phyloP scores from a whole-genome alignment of 2,329 filamentous ascomycete genomes.

The Elsinoe australis region DNA sequence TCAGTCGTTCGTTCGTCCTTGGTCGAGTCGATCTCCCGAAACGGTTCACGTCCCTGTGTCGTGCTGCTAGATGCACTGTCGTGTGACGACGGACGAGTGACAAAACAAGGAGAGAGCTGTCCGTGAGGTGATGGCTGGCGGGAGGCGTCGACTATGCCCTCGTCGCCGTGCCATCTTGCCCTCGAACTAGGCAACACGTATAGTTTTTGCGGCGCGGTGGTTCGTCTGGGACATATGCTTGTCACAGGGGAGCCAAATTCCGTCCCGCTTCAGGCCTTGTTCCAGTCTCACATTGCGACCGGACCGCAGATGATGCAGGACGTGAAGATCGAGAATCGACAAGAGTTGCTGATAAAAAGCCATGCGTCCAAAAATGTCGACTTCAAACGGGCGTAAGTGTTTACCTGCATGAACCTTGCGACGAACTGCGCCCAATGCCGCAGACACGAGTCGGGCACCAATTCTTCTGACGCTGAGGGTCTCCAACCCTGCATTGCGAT shows the following conservation, averaged over 20 bases:
- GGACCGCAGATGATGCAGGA: conserved; percentile 4
- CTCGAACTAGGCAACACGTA: not conserved
- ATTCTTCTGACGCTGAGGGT: too few species aligned
- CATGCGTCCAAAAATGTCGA: not conserved
- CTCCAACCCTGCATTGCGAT: too few species aligned
- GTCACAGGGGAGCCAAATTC: not conserved
- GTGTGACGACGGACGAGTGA: conserved; percentile 4
- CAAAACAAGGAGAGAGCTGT: conserved; percentile 6
- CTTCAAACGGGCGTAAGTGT: not conserved
- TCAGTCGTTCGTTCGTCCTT: not conserved
- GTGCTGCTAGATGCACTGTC: too few species aligned
- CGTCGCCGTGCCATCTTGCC: not conserved
- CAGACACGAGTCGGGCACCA: conserved; percentile 3
- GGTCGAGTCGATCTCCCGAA: conserved; percentile 14
- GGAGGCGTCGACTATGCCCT: not conserved
- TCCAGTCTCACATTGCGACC: conserved; percentile 9
- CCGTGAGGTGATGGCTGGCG: not conserved
- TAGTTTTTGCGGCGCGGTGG: too few species aligned
- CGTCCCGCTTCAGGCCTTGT: conserved; percentile 1
- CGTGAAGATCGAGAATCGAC: too few species aligned
- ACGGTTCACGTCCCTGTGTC: conserved; percentile 6
- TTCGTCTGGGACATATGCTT: not conserved
- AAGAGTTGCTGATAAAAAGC: too few species aligned
- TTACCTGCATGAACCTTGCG: not conserved
- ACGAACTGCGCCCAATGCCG: not conserved